Conservation (phyloP, 2,329 filamentous ascomycete genomes). For the Tolypocladium tundrense region DNA sequence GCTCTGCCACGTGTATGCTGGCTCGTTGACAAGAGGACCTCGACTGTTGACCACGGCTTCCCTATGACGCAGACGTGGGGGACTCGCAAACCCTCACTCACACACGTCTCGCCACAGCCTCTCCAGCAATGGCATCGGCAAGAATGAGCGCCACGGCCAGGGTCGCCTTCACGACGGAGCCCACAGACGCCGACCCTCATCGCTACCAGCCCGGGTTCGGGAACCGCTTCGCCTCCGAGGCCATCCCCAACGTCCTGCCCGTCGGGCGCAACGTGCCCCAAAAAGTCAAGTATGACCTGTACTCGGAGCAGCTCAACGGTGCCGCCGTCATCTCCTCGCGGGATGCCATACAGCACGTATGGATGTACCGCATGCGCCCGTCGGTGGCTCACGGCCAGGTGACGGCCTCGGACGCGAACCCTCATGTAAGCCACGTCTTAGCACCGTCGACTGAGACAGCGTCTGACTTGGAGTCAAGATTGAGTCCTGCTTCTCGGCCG, state of each 20-base stretch:
- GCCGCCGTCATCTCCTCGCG: conserved; percentile 22
- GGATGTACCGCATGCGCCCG: conserved; percentile 22
- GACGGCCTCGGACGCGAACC: conserved; percentile 12
- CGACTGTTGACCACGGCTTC: not conserved
- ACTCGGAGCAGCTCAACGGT: conserved; percentile 38
- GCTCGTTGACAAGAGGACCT: not conserved
- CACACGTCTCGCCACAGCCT: not conserved
- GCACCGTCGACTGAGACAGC: too few relatives aligned
- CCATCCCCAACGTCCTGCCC: conserved; percentile 34
- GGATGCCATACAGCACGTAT: conserved; percentile 19
- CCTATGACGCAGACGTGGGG: too few relatives aligned
- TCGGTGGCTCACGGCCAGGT: conserved; percentile 19
- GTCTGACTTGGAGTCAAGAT: conserved; percentile 9
- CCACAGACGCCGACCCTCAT: conserved; percentile 27
- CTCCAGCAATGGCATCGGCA: not conserved
- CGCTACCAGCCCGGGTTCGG: conserved; percentile 47
- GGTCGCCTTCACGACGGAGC: conserved; percentile 9
- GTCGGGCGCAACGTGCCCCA: conserved; percentile 34
- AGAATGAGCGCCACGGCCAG: conserved; percentile 10
- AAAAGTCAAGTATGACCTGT: conserved; percentile 28
- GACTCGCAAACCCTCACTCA: not conserved
- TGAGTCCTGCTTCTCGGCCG: conserved; percentile 32
- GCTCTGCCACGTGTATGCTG: not conserved
- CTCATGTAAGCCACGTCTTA: conserved; percentile 9
- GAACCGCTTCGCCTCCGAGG: conserved; percentile 37